Evolutionary conservation across 2,329 filamentous ascomycete species (phyloP), one percentile per base, ranked within the genome.

Genomic region (Dothidotthia symphoricarpi): DNA sequence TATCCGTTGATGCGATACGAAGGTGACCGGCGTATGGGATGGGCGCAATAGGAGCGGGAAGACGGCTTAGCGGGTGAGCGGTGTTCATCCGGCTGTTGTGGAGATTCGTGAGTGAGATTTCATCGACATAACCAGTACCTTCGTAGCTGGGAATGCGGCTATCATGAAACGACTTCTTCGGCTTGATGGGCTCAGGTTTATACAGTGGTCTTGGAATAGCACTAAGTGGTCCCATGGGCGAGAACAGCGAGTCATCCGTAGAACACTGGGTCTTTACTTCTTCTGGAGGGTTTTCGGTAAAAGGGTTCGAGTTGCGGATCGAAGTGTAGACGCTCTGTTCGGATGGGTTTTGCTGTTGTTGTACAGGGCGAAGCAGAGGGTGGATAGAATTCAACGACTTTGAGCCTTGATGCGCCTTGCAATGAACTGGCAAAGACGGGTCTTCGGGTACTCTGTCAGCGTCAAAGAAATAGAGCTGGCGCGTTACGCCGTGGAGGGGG

Each of bases 101-200:
- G 6, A 53, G 39, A 24, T 57, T 35, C 4, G 42, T 43, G 22
- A 51, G 30, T 6, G 44, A 51, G n/a, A 55, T 53, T 25, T 57
- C 49, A 2, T 42, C 34, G 8, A 45, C 39, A 24, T 53, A 60
- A 3, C 38, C 55, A 10, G 37, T 60, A 7, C 53, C 55, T 31
- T 55, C 51, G 16, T 61, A 59, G 37, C 57, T 61, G 8, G 55
- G 55, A 12, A 38, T 16, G 17, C 52, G 46, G 17, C 28, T 9
- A n/a, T 44, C 32, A 17, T 31, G 22, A 16, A 16, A 24, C 9
- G 36, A 41, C 8, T 28, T 42, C 10, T 43, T 34, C 11, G 26
- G 11, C 2, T 22, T 16, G 12, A 45, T 12, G 22, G 25, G 1
- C 8, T 2, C 8, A 6, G 17, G 14, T 3, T 35, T 32, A 14